Base-by-base conservation (phyloP, 257 asterid species). In the Agastache rugosa region DNA sequence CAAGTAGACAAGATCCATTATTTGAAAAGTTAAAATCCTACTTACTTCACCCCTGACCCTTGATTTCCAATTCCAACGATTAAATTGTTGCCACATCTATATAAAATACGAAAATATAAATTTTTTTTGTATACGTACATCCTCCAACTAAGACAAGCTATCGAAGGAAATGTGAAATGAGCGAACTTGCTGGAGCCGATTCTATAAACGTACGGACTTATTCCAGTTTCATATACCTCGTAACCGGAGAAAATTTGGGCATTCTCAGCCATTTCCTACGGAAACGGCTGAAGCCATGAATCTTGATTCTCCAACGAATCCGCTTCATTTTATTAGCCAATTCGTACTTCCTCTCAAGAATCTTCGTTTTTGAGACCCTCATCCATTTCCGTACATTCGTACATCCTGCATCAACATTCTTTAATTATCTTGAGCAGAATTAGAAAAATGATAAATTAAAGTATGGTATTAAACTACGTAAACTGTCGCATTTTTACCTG, bases 291-390 rank as follows among this genome's bases (percentile, higher is more conserved):
- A 93, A 86, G 77, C 91, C 77, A 16, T 79, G 90, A 59, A 91
- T 89, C 79, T 84, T 93, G 76, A 93, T 78, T 84, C 96, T 84
- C 8, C 86, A 89, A 14, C 85, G 89, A 12, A 93, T 79, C 69
- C 93, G 74, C 79, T 85, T 91, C 69, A 87, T 60, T 83, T 83
- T 91, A 25, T 76, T 87, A 48, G 65, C 63, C 68, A 93, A 80
- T 54, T 83, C 73, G 10, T 71, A 23, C 69, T 83, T 86, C 50
- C 83, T 74, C 75, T 79, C 80, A 12, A 65, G 63, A 29, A 91
- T 79, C 69, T 85, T 89, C 69, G 75, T 68, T 60, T 85, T 91
- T 45, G 96, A 88, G 66, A 80, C 77, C 14, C 68, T 79, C 45
- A 88, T 83, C 92, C 93, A 79, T 81, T 85, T 89, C 79, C 77